phyloP scores from a whole-genome alignment of 306 rosid species.

The Vicia sativa region DNA sequence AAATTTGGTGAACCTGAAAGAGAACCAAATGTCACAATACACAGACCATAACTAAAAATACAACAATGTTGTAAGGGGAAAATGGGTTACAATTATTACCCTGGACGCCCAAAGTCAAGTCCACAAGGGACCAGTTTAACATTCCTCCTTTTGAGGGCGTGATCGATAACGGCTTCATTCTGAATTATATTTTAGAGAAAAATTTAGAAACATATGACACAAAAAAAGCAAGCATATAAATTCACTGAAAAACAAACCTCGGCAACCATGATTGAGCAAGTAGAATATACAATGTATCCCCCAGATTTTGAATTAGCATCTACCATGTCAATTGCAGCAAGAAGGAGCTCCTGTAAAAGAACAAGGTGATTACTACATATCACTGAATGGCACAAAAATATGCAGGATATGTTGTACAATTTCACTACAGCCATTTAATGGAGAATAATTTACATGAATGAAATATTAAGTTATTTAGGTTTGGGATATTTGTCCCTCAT shows the following conservation, averaged over 20 bases:
- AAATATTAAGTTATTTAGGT: background rate
- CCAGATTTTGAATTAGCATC: conserved; percentile 95
- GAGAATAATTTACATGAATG: background rate
- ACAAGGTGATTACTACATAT: background rate
- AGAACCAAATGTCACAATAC: conserved; percentile 35
- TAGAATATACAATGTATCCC: conserved; percentile 91
- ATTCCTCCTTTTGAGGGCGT: conserved; percentile 84
- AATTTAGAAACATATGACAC: background rate
- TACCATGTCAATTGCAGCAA: conserved; percentile 97
- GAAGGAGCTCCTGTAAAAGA: conserved; percentile 69
- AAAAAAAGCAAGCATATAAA: conserved; percentile 21
- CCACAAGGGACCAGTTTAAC: conserved; percentile 94
- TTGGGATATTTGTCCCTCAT: background rate
- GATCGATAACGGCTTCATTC: conserved; percentile 94
- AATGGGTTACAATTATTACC: conserved; percentile 53
- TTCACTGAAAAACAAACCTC: conserved; percentile 63
- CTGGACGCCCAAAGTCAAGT: conserved; percentile 97
- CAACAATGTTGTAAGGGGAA: conserved; percentile 8
- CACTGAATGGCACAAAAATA: background rate
- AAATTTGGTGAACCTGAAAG: conserved; percentile 68
- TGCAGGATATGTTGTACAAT: too few species aligned
- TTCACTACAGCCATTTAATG: background rate
- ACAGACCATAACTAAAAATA: conserved; percentile 1
- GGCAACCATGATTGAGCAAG: conserved; percentile 95
- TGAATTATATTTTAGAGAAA: conserved; percentile 36